phyloP scores from a whole-genome alignment of 208 protist genomes.

The Angomonas deanei region DNA sequence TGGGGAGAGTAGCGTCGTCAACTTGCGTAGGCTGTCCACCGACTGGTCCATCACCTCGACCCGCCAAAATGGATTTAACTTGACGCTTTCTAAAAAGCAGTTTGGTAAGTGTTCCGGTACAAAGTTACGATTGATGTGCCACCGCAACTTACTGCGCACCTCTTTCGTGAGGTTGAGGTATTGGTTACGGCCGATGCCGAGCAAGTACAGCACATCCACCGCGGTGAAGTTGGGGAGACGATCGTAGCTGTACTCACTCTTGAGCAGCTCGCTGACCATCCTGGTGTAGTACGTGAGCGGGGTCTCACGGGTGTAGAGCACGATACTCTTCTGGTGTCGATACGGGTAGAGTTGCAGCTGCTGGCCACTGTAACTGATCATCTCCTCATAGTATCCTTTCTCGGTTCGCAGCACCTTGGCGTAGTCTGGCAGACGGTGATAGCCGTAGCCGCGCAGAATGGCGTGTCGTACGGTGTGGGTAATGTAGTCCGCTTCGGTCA shows the following conservation, averaged over 20 bases:
- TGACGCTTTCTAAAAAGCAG: conserved; percentile 57
- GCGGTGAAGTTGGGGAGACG: conserved; percentile 97
- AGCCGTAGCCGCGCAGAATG: conserved; percentile 47
- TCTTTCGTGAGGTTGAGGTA: conserved; percentile 96
- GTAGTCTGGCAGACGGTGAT: conserved; percentile 67
- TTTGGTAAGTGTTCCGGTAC: conserved; percentile 62
- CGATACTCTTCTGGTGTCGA: conserved; percentile 42
- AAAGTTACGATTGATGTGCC: conserved; percentile 63
- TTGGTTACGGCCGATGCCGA: conserved; percentile 96
- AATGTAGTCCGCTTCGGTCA: conserved; percentile 47
- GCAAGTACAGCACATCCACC: conserved; percentile 89
- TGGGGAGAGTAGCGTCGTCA: not conserved
- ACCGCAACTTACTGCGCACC: conserved; percentile 82
- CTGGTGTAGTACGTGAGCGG: conserved; percentile 68
- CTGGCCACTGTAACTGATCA: conserved; percentile 44
- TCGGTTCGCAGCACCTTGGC: conserved; percentile 34
- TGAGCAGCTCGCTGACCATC: conserved; percentile 72
- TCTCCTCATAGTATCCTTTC: conserved; percentile 63
- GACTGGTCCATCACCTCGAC: conserved; percentile 34
- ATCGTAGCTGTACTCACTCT: conserved; percentile 88
- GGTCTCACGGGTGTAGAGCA: conserved; percentile 61
- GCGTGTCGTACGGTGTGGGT: conserved; percentile 27
- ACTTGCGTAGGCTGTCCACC: conserved; percentile 8
- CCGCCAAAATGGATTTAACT: too few relatives aligned
- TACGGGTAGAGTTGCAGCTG: conserved; percentile 81